Evolutionary conservation across 2,329 filamentous ascomycete species (phyloP).

Genomic region (Fusarium penzigii): DNA sequence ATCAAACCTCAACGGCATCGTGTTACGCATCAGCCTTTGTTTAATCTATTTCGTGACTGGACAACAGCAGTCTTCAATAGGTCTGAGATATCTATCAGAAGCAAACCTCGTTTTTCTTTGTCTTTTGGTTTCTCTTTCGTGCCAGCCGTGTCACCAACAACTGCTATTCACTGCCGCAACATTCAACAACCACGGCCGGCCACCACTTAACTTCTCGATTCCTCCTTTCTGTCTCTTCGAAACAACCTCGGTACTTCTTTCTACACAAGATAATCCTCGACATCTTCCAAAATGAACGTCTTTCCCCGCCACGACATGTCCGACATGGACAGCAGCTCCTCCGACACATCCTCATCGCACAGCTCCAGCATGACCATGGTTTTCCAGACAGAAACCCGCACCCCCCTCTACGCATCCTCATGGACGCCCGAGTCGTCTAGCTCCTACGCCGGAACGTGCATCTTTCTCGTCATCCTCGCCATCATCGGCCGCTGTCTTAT

Average conservation of each 20-base stretch:
- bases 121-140: too few relatives aligned
- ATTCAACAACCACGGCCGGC: too few relatives aligned
- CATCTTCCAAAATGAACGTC: slow-evolving; percentile 16
- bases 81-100: too few relatives aligned
- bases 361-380: slow-evolving; percentile 46
- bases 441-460: slow-evolving; percentile 84
- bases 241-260: not conserved
- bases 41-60: too few relatives aligned
- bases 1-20: too few relatives aligned
- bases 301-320: slow-evolving; percentile 29
- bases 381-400: slow-evolving; percentile 60
- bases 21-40: too few relatives aligned
- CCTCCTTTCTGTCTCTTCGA: not conserved
- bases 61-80: too few relatives aligned
- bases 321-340: slow-evolving; percentile 21
- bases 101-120: too few relatives aligned
- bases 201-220: not conserved
- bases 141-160: too few relatives aligned
- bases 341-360: slow-evolving; percentile 15
- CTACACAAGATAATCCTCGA: not conserved
- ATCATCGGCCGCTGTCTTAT: slow-evolving; percentile 69
- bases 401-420: slow-evolving; percentile 57
- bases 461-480: slow-evolving; percentile 82
- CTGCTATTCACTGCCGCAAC: too few relatives aligned
- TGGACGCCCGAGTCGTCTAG: slow-evolving; percentile 75